These are phyloP conservation scores for Yamadazyma triangularis DNA, from an alignment of 1,139 yeast species.

Conservation along the genomic window DNA sequence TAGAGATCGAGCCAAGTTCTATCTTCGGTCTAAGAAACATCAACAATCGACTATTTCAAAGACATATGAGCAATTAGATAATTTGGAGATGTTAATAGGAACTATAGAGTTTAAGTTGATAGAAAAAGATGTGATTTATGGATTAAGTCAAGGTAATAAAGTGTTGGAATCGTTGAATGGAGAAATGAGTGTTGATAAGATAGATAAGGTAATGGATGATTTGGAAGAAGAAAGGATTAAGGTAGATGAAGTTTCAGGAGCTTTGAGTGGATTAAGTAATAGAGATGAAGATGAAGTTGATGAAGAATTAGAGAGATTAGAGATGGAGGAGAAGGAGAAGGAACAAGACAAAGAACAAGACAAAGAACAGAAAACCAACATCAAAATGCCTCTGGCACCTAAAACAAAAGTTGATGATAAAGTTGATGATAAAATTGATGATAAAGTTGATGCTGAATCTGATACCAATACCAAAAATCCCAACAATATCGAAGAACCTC, in stretches of 20 bases:
- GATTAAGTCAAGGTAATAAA: constrained; percentile 74
- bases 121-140: constrained; percentile 78
- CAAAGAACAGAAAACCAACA: neutral
- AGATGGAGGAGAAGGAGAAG: constrained; percentile 25
- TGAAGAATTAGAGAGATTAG: constrained; percentile 52
- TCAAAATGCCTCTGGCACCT: constrained; percentile 21
- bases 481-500: too few relatives aligned
- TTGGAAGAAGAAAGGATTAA: constrained; percentile 75
- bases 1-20: constrained; percentile 58
- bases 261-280: constrained; percentile 43
- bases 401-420: constrained; percentile 11
- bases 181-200: constrained; percentile 73
- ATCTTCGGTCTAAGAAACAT: constrained; percentile 74
- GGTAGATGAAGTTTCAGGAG: constrained; percentile 61
- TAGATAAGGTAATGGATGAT: constrained; percentile 82
- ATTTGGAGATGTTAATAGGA: constrained; percentile 66
- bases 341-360: constrained; percentile 1
- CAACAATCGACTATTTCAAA: constrained; percentile 66
- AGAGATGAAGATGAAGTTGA: constrained; percentile 65
- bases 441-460: too few relatives aligned
- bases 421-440: too few relatives aligned
- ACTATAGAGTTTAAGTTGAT: constrained; percentile 85
- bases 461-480: too few relatives aligned
- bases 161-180: constrained; percentile 69
- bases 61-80: constrained; percentile 74